phyloP scores from a whole-genome alignment of 2,329 filamentous ascomycete genomes.

The Fusarium sp. region DNA sequence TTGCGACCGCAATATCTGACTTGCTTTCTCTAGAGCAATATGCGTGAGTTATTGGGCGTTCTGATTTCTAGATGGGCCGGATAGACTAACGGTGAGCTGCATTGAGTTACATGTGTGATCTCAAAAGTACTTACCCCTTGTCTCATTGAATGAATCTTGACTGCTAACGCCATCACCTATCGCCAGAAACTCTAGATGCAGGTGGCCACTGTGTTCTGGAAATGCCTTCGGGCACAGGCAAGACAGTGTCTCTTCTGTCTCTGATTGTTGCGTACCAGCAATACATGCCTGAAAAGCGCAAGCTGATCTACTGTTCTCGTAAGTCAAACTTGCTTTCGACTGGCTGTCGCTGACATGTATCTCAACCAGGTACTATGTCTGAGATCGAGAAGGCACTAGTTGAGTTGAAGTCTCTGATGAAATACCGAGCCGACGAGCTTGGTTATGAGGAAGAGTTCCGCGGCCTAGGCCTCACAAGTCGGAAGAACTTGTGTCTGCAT shows the following conservation, averaged over 20 bases:
- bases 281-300: constrained; percentile 90
- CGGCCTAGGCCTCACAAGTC: constrained; percentile 90
- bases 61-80: background rate
- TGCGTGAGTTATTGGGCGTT: constrained; percentile 54
- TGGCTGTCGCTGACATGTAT: constrained; percentile 4
- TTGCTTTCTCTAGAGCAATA: constrained; percentile 59
- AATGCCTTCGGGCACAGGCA: constrained; percentile 98
- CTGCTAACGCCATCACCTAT: constrained; percentile 6
- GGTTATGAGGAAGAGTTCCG: constrained; percentile 93
- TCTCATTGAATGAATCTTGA: background rate
- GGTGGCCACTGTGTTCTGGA: constrained; percentile 96
- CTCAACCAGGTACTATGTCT: constrained; percentile 82
- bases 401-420: constrained; percentile 93
- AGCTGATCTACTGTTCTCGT: constrained; percentile 98
- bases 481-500: constrained; percentile 96
- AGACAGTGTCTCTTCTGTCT: constrained; percentile 94
- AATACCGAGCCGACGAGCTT: constrained; percentile 90
- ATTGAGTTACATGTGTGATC: constrained; percentile 65
- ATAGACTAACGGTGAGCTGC: constrained; percentile 6
- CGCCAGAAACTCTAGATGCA: constrained; percentile 81
- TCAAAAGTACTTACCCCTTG: constrained; percentile 58
- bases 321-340: constrained; percentile 7
- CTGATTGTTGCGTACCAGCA: constrained; percentile 98
- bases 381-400: constrained; percentile 98
- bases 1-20: background rate